phyloP scores from a whole-genome alignment of 352 stramenopile genomes.

The Pythium coloratum region DNA sequence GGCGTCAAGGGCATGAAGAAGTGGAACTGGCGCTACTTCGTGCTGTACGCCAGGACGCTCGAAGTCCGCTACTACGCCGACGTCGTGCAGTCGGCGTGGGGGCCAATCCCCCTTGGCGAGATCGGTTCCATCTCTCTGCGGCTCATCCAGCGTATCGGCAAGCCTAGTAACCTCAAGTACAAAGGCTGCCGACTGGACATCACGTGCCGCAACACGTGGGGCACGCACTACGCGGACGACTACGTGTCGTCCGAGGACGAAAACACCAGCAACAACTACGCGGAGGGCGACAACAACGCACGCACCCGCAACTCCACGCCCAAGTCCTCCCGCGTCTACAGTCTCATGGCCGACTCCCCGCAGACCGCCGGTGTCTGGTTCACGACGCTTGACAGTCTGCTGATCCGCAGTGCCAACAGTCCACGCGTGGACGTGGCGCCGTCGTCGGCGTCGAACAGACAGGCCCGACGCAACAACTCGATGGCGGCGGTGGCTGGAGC shows the following conservation, averaged over 20 bases:
- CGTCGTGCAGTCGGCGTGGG: constrained; percentile 77
- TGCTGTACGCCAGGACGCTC: constrained; percentile 71
- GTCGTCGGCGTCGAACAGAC: constrained; percentile 3
- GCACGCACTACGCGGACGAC: constrained; percentile 76
- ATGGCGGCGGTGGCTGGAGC: constrained; percentile 16
- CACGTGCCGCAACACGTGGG: constrained; percentile 77
- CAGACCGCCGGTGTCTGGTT: constrained; percentile 74
- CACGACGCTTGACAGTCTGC: constrained; percentile 69
- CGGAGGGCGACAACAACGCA: constrained; percentile 24
- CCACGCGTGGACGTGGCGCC: constrained; percentile 49
- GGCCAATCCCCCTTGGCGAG: constrained; percentile 68
- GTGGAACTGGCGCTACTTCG: constrained; percentile 84
- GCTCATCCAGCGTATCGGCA: constrained; percentile 83
- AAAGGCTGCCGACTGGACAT: constrained; percentile 84
- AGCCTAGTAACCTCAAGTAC: constrained; percentile 77
- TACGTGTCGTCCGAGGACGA: constrained; percentile 80
- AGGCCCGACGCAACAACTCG: constrained; percentile 15
- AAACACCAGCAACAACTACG: constrained; percentile 39
- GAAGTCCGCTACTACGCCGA: constrained; percentile 82
- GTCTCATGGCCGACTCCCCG: constrained; percentile 74
- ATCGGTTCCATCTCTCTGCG: constrained; percentile 78
- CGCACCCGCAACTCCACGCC: constrained; percentile 47
- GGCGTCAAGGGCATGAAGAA: constrained; percentile 83
- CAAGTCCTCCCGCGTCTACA: constrained; percentile 69
- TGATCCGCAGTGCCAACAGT: constrained; percentile 75